Conservation (phyloP, 2,329 filamentous ascomycete genomes). For the Fusarium verrucosum region DNA sequence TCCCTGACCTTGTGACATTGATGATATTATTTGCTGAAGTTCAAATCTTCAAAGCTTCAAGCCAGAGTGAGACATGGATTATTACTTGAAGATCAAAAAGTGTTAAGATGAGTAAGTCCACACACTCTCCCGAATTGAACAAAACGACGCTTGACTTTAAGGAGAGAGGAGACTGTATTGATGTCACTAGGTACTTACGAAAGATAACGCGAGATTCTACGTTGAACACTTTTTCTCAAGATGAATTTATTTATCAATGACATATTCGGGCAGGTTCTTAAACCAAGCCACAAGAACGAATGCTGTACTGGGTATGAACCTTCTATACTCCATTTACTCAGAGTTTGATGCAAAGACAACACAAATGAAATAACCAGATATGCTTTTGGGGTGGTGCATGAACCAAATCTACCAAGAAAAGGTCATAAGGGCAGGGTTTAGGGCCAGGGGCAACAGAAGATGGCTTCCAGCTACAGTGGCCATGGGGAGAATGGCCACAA, state of each 20-base stretch:
- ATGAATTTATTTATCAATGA: not conserved
- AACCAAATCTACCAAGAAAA: slow-evolving; percentile 70
- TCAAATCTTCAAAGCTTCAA: not conserved
- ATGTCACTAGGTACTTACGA: too few species aligned
- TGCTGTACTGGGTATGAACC: slow-evolving; percentile 19
- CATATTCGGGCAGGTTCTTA: not conserved
- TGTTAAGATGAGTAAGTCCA: too few species aligned
- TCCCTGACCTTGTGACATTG: not conserved
- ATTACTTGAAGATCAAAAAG: not conserved
- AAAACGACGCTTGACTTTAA: not conserved
- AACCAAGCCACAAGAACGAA: slow-evolving; percentile 4
- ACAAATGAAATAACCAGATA: not conserved
- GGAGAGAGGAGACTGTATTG: not conserved
- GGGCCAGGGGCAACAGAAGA: slow-evolving; percentile 74
- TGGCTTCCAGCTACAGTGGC: slow-evolving; percentile 74
- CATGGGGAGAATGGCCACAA: slow-evolving; percentile 81
- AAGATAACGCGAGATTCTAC: not conserved
- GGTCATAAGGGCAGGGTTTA: slow-evolving; percentile 83
- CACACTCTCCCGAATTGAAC: too few species aligned
- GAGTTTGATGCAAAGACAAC: not conserved
- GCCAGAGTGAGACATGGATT: not conserved
- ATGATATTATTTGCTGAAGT: not conserved
- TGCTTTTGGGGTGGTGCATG: slow-evolving; percentile 5
- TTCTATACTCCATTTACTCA: slow-evolving; percentile 5
- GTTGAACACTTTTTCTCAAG: not conserved